Conservation (phyloP, 208 protist genomes). For the Trypanosoma vivax region DNA sequence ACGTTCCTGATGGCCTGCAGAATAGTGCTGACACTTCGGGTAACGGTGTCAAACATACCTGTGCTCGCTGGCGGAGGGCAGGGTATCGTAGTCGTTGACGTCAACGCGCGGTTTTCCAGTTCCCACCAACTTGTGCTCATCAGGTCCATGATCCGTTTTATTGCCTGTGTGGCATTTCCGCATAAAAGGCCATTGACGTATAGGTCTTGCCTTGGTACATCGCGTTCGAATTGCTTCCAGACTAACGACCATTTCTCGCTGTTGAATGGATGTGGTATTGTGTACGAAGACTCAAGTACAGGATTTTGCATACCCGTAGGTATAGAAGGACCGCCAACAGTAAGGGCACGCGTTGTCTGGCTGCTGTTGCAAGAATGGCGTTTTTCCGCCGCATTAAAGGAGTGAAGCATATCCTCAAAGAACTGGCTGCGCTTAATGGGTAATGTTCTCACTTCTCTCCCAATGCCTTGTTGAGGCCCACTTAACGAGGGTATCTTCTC, state of each 20-base stretch:
- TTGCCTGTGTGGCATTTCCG: background rate
- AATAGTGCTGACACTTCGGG: background rate
- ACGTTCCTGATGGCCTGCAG: background rate
- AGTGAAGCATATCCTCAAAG: constrained; percentile 3
- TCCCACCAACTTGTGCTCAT: constrained; percentile 10
- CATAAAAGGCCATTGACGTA: constrained; percentile 5
- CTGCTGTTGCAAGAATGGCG: background rate
- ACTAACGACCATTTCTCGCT: constrained; percentile 9
- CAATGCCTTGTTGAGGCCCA: constrained; percentile 3
- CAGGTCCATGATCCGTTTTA: constrained; percentile 9
- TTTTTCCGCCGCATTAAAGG: background rate
- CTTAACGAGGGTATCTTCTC: constrained; percentile 12
- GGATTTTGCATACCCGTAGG: too few relatives aligned
- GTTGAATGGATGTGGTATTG: constrained; percentile 3
- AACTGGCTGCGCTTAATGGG: constrained; percentile 11
- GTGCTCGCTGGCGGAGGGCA: background rate
- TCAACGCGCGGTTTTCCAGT: background rate
- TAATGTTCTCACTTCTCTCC: constrained; percentile 10
- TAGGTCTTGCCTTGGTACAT: constrained; percentile 14
- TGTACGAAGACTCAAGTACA: too few relatives aligned
- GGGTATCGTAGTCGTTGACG: background rate
- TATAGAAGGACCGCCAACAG: background rate
- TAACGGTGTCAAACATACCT: background rate
- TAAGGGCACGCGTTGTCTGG: too few relatives aligned
- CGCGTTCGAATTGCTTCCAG: constrained; percentile 22